Base-by-base conservation (phyloP, 345 rosid genomes). In the Barbarea vulgaris region DNA sequence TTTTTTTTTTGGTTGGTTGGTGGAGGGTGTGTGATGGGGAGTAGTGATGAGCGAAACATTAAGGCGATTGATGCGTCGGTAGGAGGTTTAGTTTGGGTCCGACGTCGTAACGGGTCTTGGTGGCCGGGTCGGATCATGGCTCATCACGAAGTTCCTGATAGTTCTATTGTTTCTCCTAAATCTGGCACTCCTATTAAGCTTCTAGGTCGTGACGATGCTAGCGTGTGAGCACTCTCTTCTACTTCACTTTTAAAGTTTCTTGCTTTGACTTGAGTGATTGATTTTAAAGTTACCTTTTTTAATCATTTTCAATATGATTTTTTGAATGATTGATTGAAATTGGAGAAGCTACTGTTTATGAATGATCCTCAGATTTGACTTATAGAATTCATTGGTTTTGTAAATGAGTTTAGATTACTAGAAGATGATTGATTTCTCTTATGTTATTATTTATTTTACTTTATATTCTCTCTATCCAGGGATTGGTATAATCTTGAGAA, bases 401-500 rank as follows among this genome's bases (percentile, higher is more conserved):
- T 9, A 3, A 37, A 27, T 37, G 52, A 8, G 50, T 68, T 53
- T 1, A 21, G 15, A 3, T 53, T 52, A 21, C 10, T 25, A n/a
- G 19, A 36, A 67, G 15, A 24, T 55, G 64, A 69, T 28, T 28
- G n/a, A n/a, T 52, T 15, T 52, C 60, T 67, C 47, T 31, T 64
- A 27, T 50, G 9, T 6, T 12, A 19, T 47, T 34, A 17, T 1
- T 28, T 12, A 13, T 14, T 19, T 75, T 67, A 25, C 70, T 56
- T 42, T 68, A 11, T 79, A 52, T 54, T n/a, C n/a, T n/a, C 13
- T 66, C 25, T 44, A 0, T 73, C 27, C 78, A 95, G 98, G 85
- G 99, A 95, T 76, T 95, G 98, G 98, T 93, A 95, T 82, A 93
- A 93, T 82, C 96, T 95, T 59, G 99, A 95, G 36, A 95, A 89